Evolutionary conservation across 768 basidiomycete species (phyloP).

Genomic region (Dentipellis fragilis): DNA sequence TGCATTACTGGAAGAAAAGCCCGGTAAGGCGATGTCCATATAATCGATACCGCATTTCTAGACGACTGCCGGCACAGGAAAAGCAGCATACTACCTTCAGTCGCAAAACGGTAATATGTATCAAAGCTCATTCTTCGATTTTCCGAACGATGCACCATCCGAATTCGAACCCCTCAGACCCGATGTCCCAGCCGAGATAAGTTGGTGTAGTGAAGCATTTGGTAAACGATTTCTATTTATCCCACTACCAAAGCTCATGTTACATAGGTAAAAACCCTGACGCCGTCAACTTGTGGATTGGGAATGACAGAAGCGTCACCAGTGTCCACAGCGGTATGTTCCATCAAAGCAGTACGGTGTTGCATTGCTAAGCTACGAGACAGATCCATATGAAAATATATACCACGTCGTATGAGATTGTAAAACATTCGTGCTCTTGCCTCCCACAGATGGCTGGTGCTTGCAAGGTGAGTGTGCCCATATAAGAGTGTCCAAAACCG

Average conservation of each 20-base stretch:
- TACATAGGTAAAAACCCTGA: conserved; percentile 55
- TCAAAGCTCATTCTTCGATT: conserved; percentile 31
- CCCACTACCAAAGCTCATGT: not conserved
- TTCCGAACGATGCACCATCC: conserved; percentile 26
- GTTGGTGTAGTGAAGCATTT: conserved; percentile 70
- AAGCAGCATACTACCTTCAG: conserved; percentile 61
- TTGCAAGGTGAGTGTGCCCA: conserved; percentile 47
- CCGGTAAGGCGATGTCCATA: not conserved
- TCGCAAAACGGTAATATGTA: conserved; percentile 89
- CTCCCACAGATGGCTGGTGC: conserved; percentile 85
- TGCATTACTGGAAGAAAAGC: conserved; percentile 19
- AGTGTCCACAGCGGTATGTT: conserved; percentile 75
- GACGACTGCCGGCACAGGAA: conserved; percentile 13
- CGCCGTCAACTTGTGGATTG: conserved; percentile 92
- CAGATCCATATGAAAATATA: conserved; percentile 90
- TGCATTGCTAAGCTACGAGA: not conserved
- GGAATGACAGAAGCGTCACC: conserved; percentile 64
- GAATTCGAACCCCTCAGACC: conserved; percentile 53
- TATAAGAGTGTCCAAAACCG: not conserved
- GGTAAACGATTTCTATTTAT: conserved; percentile 33
- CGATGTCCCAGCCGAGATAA: conserved; percentile 61
- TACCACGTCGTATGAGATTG: conserved; percentile 78
- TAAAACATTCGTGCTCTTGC: conserved; percentile 80
- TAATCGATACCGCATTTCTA: not conserved
- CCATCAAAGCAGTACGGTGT: not conserved